phyloP scores from a whole-genome alignment of 192 early-diverging fungal species.

The Entomortierella parvispora region DNA sequence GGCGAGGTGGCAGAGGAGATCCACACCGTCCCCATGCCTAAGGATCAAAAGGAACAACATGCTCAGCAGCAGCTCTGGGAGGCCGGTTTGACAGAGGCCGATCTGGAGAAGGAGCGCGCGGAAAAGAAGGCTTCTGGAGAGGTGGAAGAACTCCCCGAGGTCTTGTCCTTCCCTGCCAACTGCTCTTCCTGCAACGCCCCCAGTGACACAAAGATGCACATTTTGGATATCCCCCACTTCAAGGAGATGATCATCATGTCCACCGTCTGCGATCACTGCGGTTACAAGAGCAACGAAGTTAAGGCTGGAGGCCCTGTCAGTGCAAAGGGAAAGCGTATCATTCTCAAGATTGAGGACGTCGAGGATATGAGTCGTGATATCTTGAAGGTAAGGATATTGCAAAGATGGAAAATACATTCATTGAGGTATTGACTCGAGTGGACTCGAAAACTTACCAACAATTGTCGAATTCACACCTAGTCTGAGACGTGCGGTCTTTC shows the following conservation, averaged over 20 bases:
- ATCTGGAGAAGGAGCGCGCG: conserved; percentile 26
- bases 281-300: conserved; percentile 96
- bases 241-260: conserved; percentile 97
- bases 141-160: conserved; percentile 72
- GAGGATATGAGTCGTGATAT: conserved; percentile 95
- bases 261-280: conserved; percentile 89
- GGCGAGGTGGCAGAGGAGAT: conserved; percentile 25
- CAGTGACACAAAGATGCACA: conserved; percentile 89
- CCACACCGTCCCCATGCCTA: conserved; percentile 28
- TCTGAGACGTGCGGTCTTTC: conserved; percentile 91
- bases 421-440: too few relatives aligned
- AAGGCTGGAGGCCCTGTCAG: conserved; percentile 93
- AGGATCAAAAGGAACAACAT: conserved; percentile 34
- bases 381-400: conserved; percentile 70
- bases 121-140: conserved; percentile 23
- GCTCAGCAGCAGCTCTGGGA: conserved; percentile 48
- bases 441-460: too few relatives aligned
- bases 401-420: not conserved
- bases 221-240: conserved; percentile 94
- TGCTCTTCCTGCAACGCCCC: conserved; percentile 85
- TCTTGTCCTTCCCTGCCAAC: conserved; percentile 84
- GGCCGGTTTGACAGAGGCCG: conserved; percentile 43
- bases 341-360: conserved; percentile 79
- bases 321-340: conserved; percentile 80
- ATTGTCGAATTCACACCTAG: conserved; percentile 20